Evolutionary conservation across 257 asterid genomes (phyloP).

Genomic region (Anisodus acutangulus): DNA sequence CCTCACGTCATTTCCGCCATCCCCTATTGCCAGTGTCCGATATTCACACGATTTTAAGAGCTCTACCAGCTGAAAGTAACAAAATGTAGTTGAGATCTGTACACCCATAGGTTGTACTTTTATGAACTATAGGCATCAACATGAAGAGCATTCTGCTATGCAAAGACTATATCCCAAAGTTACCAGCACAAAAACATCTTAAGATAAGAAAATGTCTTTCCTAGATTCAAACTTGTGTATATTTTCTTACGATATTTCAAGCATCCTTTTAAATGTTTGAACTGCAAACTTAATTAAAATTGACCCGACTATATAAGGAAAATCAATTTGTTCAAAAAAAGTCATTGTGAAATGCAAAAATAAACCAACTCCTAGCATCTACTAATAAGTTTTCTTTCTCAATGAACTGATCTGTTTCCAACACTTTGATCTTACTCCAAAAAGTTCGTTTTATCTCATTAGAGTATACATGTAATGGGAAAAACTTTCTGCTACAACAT

Average conservation of each 20-base stretch:
- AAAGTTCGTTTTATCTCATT: constrained; percentile 16
- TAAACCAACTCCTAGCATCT: background rate
- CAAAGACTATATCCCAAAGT: constrained; percentile 17
- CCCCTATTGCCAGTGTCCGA: constrained; percentile 99
- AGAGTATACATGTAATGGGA: background rate
- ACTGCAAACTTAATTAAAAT: background rate
- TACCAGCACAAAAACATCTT: constrained; percentile 13
- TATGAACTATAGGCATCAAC: background rate
- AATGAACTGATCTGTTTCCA: background rate
- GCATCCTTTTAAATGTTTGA: constrained; percentile 3
- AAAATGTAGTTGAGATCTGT: constrained; percentile 9
- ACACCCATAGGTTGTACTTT: constrained; percentile 16
- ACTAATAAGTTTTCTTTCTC: constrained; percentile 13
- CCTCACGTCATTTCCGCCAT: constrained; percentile 99
- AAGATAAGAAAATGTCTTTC: background rate
- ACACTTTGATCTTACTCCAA: constrained; percentile 15
- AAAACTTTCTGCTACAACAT: constrained; percentile 8
- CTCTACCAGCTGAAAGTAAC: constrained; percentile 74
- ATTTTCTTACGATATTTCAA: background rate
- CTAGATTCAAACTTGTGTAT: background rate
- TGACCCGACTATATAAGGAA: constrained; percentile 12
- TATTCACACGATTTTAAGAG: constrained; percentile 89
- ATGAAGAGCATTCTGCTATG: constrained; percentile 8
- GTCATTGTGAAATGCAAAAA: background rate
- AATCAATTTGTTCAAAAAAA: constrained; percentile 4